These are phyloP conservation scores for Dimocarpus longan DNA, from an alignment of 345 rosid species.

Conservation along the genomic window DNA sequence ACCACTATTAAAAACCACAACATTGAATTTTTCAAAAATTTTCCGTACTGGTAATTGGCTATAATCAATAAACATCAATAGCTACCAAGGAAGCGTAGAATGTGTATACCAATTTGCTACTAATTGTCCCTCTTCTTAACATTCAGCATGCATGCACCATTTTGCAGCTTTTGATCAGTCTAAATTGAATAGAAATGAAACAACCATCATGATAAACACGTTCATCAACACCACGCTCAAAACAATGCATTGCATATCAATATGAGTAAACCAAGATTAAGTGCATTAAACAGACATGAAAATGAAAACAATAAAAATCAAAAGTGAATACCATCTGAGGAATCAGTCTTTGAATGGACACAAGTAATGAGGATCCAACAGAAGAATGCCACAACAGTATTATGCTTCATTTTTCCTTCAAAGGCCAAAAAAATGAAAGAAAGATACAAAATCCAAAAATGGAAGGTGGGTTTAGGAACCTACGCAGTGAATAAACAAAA, in stretches of 20 bases:
- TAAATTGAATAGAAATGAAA: neutral
- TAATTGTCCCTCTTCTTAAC: neutral
- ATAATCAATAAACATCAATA: neutral
- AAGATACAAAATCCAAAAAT: neutral
- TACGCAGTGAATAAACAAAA: neutral
- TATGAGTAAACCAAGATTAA: too few species aligned
- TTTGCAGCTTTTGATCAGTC: neutral
- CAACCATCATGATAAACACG: neutral
- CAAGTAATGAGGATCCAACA: constrained; percentile 31
- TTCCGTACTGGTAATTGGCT: neutral
- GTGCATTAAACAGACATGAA: neutral
- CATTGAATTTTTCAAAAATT: neutral
- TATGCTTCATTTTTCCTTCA: constrained; percentile 18
- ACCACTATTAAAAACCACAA: neutral
- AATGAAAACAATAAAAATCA: neutral
- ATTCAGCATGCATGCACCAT: neutral
- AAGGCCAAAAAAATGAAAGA: neutral
- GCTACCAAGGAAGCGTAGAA: neutral
- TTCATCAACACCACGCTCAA: neutral
- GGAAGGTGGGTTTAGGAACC: too few species aligned
- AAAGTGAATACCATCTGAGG: constrained; percentile 50
- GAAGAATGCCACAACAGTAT: constrained; percentile 26
- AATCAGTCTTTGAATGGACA: constrained; percentile 58
- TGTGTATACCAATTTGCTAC: neutral
- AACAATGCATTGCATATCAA: neutral